These are phyloP conservation scores for Yamadazyma epiphylla DNA, from an alignment of 1,139 yeast genomes.

Conservation along the genomic window DNA sequence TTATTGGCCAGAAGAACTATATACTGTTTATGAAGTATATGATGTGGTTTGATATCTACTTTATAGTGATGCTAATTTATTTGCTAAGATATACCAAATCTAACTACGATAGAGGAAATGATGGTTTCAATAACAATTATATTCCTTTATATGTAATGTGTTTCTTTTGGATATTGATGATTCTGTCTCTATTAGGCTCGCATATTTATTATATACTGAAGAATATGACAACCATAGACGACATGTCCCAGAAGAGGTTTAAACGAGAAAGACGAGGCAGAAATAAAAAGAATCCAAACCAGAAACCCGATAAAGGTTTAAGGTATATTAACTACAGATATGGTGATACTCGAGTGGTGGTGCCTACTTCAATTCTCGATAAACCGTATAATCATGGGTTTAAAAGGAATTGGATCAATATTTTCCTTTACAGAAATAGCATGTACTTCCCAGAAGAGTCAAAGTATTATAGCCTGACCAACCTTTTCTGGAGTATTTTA, in stretches of 20 bases:
- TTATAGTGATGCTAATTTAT: slow-evolving; percentile 25
- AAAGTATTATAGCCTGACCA: slow-evolving; percentile 6
- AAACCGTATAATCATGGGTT: slow-evolving; percentile 28
- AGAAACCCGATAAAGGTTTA: slow-evolving; percentile 21
- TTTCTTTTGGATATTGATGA: slow-evolving; percentile 41
- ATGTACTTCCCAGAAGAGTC: slow-evolving; percentile 5
- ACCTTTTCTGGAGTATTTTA: slow-evolving; percentile 17
- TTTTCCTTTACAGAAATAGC: slow-evolving; percentile 15
- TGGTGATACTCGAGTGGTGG: slow-evolving; percentile 24
- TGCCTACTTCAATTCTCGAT: slow-evolving; percentile 22
- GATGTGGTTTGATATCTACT: slow-evolving; percentile 27
- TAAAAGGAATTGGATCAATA: slow-evolving; percentile 30
- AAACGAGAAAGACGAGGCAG: slow-evolving; percentile 13
- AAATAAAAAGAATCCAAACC: slow-evolving; percentile 5
- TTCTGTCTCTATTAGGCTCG: slow-evolving; percentile 29
- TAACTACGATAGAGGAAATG: slow-evolving; percentile 17
- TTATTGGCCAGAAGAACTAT: slow-evolving; percentile 56
- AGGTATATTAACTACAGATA: slow-evolving; percentile 29
- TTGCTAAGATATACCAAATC: slow-evolving; percentile 23
- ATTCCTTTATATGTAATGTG: slow-evolving; percentile 37
- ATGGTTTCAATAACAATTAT: slow-evolving; percentile 40
- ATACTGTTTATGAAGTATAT: slow-evolving; percentile 48
- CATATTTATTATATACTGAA: slow-evolving; percentile 34
- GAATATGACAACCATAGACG: slow-evolving; percentile 48
- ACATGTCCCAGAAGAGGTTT: slow-evolving; percentile 22